phyloP scores from a whole-genome alignment of 2,329 filamentous ascomycete species.

The Boeremia lycopersici region DNA sequence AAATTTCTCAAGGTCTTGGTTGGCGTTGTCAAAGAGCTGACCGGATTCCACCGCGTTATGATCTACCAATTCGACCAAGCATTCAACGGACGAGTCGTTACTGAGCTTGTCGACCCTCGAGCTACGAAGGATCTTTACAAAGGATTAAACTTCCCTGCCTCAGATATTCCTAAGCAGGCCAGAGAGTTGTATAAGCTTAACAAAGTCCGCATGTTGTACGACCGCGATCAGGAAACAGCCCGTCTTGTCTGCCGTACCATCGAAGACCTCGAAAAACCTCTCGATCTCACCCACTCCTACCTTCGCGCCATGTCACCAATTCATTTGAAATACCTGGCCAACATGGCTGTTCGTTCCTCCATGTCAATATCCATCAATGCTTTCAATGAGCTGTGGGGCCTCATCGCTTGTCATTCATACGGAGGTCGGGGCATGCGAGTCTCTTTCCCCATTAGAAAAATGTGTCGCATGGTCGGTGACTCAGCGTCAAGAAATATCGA shows the following conservation, averaged over 20 bases:
- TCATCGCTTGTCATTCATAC: conserved; percentile 86
- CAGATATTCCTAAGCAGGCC: conserved; percentile 83
- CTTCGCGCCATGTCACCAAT: conserved; percentile 90
- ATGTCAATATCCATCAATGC: conserved; percentile 95
- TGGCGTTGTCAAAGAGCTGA: conserved; percentile 86
- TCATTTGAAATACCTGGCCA: conserved; percentile 81
- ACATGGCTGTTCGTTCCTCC: conserved; percentile 91
- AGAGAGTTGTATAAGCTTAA: conserved; percentile 90
- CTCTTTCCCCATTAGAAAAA: conserved; percentile 87
- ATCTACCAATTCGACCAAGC: conserved; percentile 85
- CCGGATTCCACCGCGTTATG: conserved; percentile 91
- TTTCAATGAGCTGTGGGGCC: conserved; percentile 83
- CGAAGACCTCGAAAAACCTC: conserved; percentile 73
- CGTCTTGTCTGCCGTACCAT: conserved; percentile 78
- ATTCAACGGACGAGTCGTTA: conserved; percentile 86
- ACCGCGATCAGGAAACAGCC: conserved; percentile 79
- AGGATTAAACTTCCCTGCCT: conserved; percentile 85
- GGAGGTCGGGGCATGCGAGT: conserved; percentile 82
- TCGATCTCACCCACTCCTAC: conserved; percentile 85
- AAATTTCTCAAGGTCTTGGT: conserved; percentile 80
- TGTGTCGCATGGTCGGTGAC: conserved; percentile 87
- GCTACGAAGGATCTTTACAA: conserved; percentile 85
- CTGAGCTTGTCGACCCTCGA: conserved; percentile 80
- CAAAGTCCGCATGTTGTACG: conserved; percentile 85
- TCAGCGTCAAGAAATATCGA: conserved; percentile 88